A percentile compares a stretch with the other conserved stretches of the same genome.
Evolutionary conservation across 352 stramenopile genomes (phyloP).

Genomic region (Phytophthora tentaculata): DNA sequence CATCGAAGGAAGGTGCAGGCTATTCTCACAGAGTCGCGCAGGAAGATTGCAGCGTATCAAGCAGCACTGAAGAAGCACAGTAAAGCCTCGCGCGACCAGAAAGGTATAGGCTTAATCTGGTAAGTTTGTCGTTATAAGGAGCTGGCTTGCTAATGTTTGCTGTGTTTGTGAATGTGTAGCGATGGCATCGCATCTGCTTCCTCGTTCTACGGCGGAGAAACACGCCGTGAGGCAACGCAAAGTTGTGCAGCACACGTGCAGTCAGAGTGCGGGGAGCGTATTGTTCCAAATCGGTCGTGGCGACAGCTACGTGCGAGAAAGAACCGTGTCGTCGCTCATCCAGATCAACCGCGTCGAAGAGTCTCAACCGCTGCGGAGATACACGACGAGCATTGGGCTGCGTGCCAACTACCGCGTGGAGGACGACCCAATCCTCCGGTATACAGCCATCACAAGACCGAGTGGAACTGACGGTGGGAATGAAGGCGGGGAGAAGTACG

Average conservation of each 20-base stretch:
- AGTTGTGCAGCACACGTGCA: background rate
- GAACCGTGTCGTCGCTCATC: conserved; percentile 20
- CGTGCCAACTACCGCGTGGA: conserved; percentile 28
- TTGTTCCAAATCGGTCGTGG: conserved; percentile 25
- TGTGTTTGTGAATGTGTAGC: background rate
- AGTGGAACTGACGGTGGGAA: conserved; percentile 33
- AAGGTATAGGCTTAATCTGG: conserved; percentile 8
- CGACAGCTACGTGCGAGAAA: background rate
- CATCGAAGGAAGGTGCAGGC: conserved; percentile 34
- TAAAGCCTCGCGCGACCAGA: background rate
- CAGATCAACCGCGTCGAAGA: conserved; percentile 10
- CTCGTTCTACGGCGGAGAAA: conserved; percentile 22
- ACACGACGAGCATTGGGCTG: conserved; percentile 41
- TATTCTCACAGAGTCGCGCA: conserved; percentile 37
- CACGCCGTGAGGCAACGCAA: conserved; percentile 19
- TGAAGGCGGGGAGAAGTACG: conserved; percentile 27
- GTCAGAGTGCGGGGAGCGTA: background rate
- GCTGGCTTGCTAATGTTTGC: conserved; percentile 10
- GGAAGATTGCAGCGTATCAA: conserved; percentile 31
- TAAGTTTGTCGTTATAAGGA: background rate
- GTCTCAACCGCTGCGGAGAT: conserved; percentile 19
- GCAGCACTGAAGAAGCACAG: conserved; percentile 21
- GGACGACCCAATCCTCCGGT: conserved; percentile 60
- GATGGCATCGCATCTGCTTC: conserved; percentile 3
- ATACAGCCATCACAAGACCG: conserved; percentile 57